A percentile compares a stretch with the other conserved stretches of the same genome.
Evolutionary conservation across 495 filamentous ascomycete species (phyloP).

Genomic region (Monascus purpureus): DNA sequence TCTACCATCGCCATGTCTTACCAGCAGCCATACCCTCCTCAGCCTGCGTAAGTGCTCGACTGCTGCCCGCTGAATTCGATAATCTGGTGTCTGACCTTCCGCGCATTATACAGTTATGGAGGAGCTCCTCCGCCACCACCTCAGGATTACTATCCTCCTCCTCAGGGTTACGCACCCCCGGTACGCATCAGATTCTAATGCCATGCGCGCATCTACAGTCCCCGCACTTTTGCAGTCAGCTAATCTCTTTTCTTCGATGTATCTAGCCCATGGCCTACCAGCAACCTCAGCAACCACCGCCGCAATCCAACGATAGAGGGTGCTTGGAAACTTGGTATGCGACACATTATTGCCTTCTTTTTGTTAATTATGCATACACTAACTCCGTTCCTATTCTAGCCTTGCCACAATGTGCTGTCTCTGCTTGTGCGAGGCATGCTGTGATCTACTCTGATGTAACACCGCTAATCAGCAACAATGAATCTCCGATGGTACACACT

Average conservation of each 20-base stretch:
- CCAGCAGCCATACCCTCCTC: neutral
- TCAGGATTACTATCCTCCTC: neutral
- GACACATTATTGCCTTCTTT: neutral
- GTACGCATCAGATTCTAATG: neutral
- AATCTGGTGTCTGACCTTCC: neutral
- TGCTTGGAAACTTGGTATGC: neutral
- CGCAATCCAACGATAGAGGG: neutral
- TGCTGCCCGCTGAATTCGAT: too few species aligned
- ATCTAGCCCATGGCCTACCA: neutral
- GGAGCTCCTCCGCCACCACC: neutral
- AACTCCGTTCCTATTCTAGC: neutral
- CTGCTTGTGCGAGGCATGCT: neutral
- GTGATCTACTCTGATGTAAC: too few species aligned
- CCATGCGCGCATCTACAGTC: neutral
- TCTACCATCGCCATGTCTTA: neutral
- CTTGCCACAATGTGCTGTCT: neutral
- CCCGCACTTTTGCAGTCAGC: neutral
- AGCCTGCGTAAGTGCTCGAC: neutral
- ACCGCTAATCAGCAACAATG: too few species aligned
- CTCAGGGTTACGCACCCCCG: neutral
- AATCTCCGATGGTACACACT: too few species aligned
- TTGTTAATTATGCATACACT: neutral
- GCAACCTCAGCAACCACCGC: neutral
- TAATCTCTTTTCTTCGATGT: neutral
- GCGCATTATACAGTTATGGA: neutral